Percentiles rank a stretch among this genome's conserved stretches.
Conservation (phyloP, 805 yeast species). For the Priceomyces haplophilus region DNA sequence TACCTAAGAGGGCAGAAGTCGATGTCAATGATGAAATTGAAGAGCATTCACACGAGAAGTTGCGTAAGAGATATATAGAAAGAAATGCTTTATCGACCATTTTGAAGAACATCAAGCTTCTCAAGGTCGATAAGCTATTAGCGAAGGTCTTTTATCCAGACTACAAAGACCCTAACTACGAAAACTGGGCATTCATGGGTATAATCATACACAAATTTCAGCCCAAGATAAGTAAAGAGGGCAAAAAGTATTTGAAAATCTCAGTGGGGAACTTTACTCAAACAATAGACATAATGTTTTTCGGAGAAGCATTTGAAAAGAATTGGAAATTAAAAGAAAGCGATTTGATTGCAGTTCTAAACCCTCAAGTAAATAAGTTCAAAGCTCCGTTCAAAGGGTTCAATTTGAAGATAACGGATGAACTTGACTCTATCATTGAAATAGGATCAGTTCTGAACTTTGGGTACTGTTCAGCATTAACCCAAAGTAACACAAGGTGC, state of each 20-base stretch:
- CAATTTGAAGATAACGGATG: constrained; percentile 52
- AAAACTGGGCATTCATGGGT: constrained; percentile 83
- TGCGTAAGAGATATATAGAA: constrained; percentile 46
- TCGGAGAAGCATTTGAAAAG: constrained; percentile 63
- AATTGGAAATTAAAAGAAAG: constrained; percentile 77
- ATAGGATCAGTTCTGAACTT: constrained; percentile 69
- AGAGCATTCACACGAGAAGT: constrained; percentile 13
- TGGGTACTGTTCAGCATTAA: constrained; percentile 60
- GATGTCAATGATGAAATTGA: constrained; percentile 23
- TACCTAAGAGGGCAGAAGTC: constrained; percentile 9
- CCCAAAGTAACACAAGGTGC: constrained; percentile 53
- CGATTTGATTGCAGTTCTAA: constrained; percentile 67
- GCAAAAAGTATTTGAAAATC: constrained; percentile 54
- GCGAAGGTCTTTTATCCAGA: constrained; percentile 69
- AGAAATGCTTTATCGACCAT: constrained; percentile 29
- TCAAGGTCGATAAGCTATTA: constrained; percentile 56
- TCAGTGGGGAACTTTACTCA: constrained; percentile 66
- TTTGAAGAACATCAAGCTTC: constrained; percentile 49
- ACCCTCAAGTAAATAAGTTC: constrained; percentile 47
- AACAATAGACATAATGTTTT: constrained; percentile 57
- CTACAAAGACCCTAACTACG: constrained; percentile 62
- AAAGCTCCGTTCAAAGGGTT: constrained; percentile 33
- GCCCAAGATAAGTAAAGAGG: constrained; percentile 35
- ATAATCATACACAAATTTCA: constrained; percentile 57
- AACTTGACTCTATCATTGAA: constrained; percentile 56